These are phyloP conservation scores for Psilocybe mexicana DNA, from an alignment of 1,284 basidiomycete genomes.

Conservation along the genomic window DNA sequence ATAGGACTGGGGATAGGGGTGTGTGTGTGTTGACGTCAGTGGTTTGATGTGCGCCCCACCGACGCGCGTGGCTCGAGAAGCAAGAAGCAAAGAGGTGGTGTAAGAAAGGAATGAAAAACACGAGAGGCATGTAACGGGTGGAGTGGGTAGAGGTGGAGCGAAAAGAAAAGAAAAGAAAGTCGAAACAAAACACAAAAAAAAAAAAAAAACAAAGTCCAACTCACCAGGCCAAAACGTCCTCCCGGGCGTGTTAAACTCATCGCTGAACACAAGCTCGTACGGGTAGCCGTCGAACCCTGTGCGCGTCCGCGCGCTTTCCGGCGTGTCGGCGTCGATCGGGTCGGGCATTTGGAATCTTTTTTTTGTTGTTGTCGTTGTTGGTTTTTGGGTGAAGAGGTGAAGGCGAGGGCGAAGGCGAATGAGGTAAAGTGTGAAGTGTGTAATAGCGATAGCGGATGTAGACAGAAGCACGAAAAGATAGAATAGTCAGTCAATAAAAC, in stretches of 20 bases:
- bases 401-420: neutral
- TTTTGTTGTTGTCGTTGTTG: neutral
- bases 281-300: conserved; percentile 65
- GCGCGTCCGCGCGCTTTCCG: conserved; percentile 52
- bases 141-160: too few relatives aligned
- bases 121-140: too few relatives aligned
- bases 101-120: too few relatives aligned
- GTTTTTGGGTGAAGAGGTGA: neutral
- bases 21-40: too few relatives aligned
- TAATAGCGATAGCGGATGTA: neutral
- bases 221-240: conserved; percentile 61
- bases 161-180: too few relatives aligned
- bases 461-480: neutral
- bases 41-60: too few relatives aligned
- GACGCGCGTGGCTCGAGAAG: too few relatives aligned
- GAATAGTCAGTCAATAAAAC: neutral
- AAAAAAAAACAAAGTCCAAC: conserved; percentile 5
- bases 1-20: too few relatives aligned
- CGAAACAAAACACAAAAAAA: neutral
- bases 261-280: conserved; percentile 76
- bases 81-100: too few relatives aligned
- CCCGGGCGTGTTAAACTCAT: conserved; percentile 82
- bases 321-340: conserved; percentile 72
- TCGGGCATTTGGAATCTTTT: conserved; percentile 52
- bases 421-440: conserved; percentile 18